Base-by-base conservation (phyloP, 805 yeast genomes). In the Ogataea degrootiae region DNA sequence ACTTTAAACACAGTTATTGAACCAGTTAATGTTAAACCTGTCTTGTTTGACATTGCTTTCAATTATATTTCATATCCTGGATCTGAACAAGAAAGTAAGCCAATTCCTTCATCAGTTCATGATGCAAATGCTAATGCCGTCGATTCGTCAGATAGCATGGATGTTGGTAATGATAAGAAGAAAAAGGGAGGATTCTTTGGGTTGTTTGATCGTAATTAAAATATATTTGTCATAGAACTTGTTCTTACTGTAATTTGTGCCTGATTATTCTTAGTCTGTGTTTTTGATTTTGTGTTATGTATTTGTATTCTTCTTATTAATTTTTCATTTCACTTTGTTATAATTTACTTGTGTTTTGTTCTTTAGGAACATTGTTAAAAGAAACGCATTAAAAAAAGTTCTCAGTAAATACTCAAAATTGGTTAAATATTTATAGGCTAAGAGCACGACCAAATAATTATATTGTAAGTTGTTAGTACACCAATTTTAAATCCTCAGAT, bases 21-120 rank as follows among this genome's bases (percentile, higher is more conserved):
- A 52, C 86, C 95, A 1, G 79, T 87, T 1, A 75, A 82, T 45
- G 79, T 84, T 48, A 92, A 94, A 67, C 97, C 99, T 0, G 96
- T 90, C 9, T 76, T 91, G 59, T 94, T 89, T 59, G 99, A 92
- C 63, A 73, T 88, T 54, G 98, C 96, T 0, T 91, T 74, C 72
- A 91, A 90, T 63, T 90, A 87, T 60, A 76, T 91, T 45, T 72
- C 74, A 34, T 83, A 82, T 58, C 70, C 68, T 16, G 58, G 53
- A 16, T 57, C 37, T n/a, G 71, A 68, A n/a, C 57, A 53, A n/a
- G 57, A 37, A n/a, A 43, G 42, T 19, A 15, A 42, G 11, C 58
- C 58, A 31, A 48, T 47, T 34, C 49, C 23, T 49, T 45, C 51
- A 35, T 19, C 52, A 23, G 49, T 49, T 39, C 34, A 49, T 42